Evolutionary conservation across 2,329 filamentous ascomycete species (phyloP).

Genomic region (Penicillium sp.): DNA sequence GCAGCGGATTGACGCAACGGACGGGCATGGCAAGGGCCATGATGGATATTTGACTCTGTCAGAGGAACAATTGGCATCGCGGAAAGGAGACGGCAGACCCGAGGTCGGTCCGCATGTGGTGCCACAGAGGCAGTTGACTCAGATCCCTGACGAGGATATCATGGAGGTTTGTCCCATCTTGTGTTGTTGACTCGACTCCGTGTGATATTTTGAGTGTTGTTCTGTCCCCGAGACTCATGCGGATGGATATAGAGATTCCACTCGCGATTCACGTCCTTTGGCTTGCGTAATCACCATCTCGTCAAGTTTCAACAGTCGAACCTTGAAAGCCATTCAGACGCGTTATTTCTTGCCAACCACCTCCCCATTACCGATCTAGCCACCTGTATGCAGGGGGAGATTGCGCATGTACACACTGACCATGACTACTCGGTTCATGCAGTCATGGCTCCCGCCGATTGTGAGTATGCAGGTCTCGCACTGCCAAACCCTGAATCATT

Average conservation of each 20-base stretch:
- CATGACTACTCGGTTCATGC: conserved; percentile 69
- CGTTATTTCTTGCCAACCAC: conserved; percentile 22
- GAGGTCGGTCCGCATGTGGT: conserved; percentile 24
- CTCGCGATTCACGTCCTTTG: conserved; percentile 19
- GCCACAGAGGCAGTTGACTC: conserved; percentile 27
- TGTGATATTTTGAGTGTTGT: no score
- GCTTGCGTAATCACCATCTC: conserved; percentile 22
- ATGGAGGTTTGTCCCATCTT: conserved; percentile 18
- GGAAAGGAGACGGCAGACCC: conserved; percentile 16
- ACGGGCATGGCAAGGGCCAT: conserved; percentile 19
- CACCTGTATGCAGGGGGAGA: conserved; percentile 54
- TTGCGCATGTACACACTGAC: conserved; percentile 70
- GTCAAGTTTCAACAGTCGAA: conserved; percentile 22
- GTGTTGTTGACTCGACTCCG: no score
- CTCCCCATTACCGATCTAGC: conserved; percentile 16
- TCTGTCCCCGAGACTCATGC: no score
- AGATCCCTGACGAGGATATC: conserved; percentile 18
- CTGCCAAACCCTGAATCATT: not conserved
- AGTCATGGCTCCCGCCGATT: conserved; percentile 72
- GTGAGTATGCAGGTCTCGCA: conserved; percentile 27
- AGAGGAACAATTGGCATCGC: conserved; percentile 12
- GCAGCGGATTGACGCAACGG: conserved; percentile 16
- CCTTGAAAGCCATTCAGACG: conserved; percentile 22
- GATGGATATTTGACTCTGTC: conserved; percentile 16
- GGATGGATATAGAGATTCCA: conserved; percentile 19